Base-by-base conservation (phyloP, 129 eudicot species). In the Saussurea involucrata region DNA sequence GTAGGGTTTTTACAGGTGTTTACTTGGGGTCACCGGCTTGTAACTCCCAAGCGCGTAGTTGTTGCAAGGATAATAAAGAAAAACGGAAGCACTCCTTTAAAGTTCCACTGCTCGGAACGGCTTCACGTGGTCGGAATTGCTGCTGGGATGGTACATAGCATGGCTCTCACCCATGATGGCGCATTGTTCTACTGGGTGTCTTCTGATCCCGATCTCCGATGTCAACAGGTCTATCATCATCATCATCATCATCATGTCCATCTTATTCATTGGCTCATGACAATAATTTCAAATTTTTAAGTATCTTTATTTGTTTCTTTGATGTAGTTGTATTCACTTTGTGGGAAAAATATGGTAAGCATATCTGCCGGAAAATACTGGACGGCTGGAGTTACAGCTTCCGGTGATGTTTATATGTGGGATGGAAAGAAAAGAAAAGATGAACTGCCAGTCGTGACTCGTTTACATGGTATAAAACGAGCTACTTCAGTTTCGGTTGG, bases 11-110 rank as follows among this genome's bases (percentile, higher is more conserved):
- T 83, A 79, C 74, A 94, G 98, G 96, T 95, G 22, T 95, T 88
- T 69, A 92, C 99, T 37, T 95, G 99, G 99, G 99, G 99, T 70
- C 99, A 95, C 78, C 91, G 99, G 64, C 97, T 95, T 82, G 99
- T 95, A 61, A 95, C 90, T 76, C 99, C 99, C 37, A 90, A 80
- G 81, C 95, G 99, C 27, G 96, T 95, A 18, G 84, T 92, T 32
- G 76, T 95, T 85, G 86, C 96, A 17, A 84, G 97, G 64, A 84
- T 88, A 63, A 73, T 87, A 18, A 95, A 83, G 66, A 95, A 92
- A 81, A 68, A 73, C n/a, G 99, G 97, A 76, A 85, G 58, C 80
- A 32, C 84, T 8, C 83, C 86, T 6, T 67, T 95, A 63, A 95
- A 90, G 79, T 95, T 92, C 71, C 97, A 95, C 55, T 83, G 97